Evolutionary conservation across 2,329 filamentous ascomycete species (phyloP), one percentile per base, ranked within the genome.

Genomic region (Aspergillus fructus): DNA sequence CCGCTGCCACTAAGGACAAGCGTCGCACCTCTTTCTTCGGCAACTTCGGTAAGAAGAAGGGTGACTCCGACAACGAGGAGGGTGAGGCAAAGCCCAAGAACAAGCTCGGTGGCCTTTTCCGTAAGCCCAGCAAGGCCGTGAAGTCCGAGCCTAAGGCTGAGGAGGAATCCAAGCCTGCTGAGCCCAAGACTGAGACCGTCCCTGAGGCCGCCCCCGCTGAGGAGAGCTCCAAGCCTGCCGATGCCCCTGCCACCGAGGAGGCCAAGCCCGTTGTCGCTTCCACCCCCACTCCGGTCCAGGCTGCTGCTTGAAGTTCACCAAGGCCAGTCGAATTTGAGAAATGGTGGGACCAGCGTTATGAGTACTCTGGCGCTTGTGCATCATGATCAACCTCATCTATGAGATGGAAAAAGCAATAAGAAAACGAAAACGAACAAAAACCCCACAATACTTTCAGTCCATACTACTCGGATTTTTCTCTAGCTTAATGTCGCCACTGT

Each of bases 11-110:
- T 59, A 78, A 79, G 69, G 74, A 78, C 62, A 79, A 80, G 74
- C 80, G 78, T 63, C 79, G 76, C 68, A 78, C 76, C 66, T 84
- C 81, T 67, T 77, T 78, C 70, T 85, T 84, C 70, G 78, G 79
- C 63, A 80, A 76, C 71, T 78, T 83, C 57, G 77, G 79, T 58
- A 73, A 78, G 71, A 79, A 78, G 74, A 81, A 79, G 70, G 68
- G 81, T 61, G 73, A 76, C n/a, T 72, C 75, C 11, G 80, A 81
- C 66, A 72, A 74, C 59, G 76, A 79, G 63, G 80, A 82, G 60
- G 75, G 70, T 42, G 77, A 79, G 66, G 62, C 71, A 59, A 79
- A 79, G 72, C 66, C 73, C 66, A 73, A 75, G 69, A 74, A 72
- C 66, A 77, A 78, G 68, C 73, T 80, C 41, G 77, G 78, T 49